Conservation (phyloP, 345 rosid genomes). For the Eutrema heterophyllum region DNA sequence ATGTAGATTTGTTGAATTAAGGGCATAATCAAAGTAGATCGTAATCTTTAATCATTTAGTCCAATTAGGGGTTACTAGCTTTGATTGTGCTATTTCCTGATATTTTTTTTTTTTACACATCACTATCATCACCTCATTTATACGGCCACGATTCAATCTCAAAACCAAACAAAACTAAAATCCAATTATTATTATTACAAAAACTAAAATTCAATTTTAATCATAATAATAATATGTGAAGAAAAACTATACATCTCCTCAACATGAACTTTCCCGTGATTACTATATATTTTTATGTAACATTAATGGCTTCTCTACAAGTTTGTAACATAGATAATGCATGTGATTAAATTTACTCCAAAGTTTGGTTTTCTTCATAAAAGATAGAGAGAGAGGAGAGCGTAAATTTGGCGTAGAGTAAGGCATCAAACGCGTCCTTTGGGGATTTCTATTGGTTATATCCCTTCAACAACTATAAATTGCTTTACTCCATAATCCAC, state of each 20-base stretch:
- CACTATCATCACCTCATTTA: conserved; percentile 11
- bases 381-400: not conserved
- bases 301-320: not conserved
- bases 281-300: not conserved
- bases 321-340: not conserved
- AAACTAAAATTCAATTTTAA: not conserved
- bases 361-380: not conserved
- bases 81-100: conserved; percentile 11
- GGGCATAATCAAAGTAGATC: not conserved
- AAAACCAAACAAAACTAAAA: not conserved
- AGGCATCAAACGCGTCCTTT: not conserved
- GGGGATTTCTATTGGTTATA: not conserved
- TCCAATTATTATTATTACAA: not conserved
- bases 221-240: not conserved
- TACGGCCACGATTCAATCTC: conserved; percentile 8
- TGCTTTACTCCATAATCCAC: not conserved
- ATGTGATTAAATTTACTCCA: not conserved
- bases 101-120: conserved; percentile 9
- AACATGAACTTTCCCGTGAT: not conserved
- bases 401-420: not conserved
- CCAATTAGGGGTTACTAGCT: conserved; percentile 16
- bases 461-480: not conserved
- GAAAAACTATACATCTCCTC: not conserved
- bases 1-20: conserved; percentile 21
- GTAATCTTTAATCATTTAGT: conserved; percentile 7